Percentiles rank a stretch among this genome's conserved stretches.
Conservation (phyloP, 2,329 filamentous ascomycete species). For the Fusarium graminum region DNA sequence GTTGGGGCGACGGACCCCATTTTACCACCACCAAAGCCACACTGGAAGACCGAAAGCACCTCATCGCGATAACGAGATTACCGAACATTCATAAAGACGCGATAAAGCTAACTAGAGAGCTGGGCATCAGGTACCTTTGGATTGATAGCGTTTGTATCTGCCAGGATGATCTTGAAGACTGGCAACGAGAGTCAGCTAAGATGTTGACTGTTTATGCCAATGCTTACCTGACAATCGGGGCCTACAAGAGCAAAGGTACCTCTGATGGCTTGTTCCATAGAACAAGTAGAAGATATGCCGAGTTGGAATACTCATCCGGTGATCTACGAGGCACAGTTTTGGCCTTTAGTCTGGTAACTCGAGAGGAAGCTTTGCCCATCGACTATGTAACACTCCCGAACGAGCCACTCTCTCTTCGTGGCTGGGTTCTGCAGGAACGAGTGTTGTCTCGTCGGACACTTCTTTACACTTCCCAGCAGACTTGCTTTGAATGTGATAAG, state of each 20-base stretch:
- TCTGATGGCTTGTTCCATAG: background rate
- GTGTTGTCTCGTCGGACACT: background rate
- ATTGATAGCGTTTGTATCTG: conserved; percentile 21
- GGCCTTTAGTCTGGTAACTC: no score
- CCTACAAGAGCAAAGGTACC: background rate
- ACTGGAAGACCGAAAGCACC: conserved; percentile 1
- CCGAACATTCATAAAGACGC: background rate
- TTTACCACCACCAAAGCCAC: conserved; percentile 12
- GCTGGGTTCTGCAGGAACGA: conserved; percentile 9
- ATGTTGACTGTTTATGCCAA: background rate
- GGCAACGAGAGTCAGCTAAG: conserved; percentile 4
- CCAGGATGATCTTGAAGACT: conserved; percentile 10
- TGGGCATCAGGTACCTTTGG: background rate
- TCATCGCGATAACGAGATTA: background rate
- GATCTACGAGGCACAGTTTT: background rate
- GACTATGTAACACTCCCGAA: background rate
- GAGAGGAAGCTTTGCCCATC: no score
- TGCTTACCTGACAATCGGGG: background rate
- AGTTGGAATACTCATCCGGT: background rate
- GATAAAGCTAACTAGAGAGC: fast-evolving
- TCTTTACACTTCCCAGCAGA: background rate
- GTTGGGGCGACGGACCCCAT: background rate
- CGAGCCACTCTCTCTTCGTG: background rate
- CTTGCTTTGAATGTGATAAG: conserved; percentile 3
- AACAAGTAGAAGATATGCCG: background rate